These are phyloP conservation scores for Dimocarpus longan DNA, from an alignment of 345 rosid genomes.

Conservation along the genomic window DNA sequence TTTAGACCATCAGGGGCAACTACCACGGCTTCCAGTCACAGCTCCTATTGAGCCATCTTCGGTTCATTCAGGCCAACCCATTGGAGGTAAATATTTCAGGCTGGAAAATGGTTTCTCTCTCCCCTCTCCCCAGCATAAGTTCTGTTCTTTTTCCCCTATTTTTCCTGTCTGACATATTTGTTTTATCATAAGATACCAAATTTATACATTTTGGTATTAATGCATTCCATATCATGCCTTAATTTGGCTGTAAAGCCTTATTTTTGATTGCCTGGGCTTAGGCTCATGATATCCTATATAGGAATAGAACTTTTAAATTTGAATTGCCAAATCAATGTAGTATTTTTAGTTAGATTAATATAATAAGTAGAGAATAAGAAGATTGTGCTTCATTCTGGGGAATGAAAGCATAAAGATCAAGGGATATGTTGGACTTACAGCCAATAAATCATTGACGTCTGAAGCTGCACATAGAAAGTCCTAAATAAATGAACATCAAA, in stretches of 20 bases:
- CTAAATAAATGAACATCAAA: neutral
- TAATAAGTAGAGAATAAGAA: neutral
- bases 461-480: neutral
- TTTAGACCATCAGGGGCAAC: conserved; percentile 56
- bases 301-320: neutral
- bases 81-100: conserved; percentile 52
- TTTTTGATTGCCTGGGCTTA: neutral
- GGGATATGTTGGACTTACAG: neutral
- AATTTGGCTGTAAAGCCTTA: neutral
- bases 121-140: neutral
- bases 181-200: neutral
- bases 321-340: neutral
- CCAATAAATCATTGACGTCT: neutral
- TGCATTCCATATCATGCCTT: neutral
- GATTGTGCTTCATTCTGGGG: neutral
- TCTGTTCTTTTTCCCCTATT: neutral
- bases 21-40: conserved; percentile 51
- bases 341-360: neutral
- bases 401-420: neutral
- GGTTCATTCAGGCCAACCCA: conserved; percentile 50
- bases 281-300: neutral
- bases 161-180: neutral
- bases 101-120: conserved; percentile 1
- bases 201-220: neutral
- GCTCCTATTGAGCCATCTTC: conserved; percentile 53